phyloP scores from a whole-genome alignment of 2,329 filamentous ascomycete genomes.

The Amphichorda felina region DNA sequence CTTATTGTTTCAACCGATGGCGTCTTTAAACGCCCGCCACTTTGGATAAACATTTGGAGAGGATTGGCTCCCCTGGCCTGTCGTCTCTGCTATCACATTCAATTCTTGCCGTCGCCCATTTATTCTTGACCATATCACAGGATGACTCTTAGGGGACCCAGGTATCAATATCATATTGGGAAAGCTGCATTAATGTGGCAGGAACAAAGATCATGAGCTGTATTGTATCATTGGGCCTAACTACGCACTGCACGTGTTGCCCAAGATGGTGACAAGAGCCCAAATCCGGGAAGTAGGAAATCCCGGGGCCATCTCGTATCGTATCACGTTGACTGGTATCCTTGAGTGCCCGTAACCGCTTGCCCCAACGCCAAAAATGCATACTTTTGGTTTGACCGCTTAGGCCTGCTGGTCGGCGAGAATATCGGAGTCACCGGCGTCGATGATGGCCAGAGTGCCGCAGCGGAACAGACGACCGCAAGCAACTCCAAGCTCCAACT shows the following conservation, averaged over 20 bases:
- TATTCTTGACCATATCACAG: no score
- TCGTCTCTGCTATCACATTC: no score
- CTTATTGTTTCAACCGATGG: no score
- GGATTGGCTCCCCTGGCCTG: no score
- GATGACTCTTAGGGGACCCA: no score
- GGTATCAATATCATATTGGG: no score
- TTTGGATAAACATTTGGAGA: no score
- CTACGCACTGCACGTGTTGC: conserved; percentile 6
- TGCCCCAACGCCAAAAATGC: conserved; percentile 31
- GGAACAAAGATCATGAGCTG: conserved; percentile 18
- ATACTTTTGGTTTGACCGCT: conserved; percentile 11
- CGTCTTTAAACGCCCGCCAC: no score
- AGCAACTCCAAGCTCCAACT: conserved; percentile 84
- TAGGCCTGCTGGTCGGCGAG: conserved; percentile 40
- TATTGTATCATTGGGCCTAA: conserved; percentile 21
- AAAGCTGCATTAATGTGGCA: no score
- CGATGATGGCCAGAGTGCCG: conserved; percentile 93
- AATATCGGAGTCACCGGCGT: conserved; percentile 98
- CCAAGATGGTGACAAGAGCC: background rate
- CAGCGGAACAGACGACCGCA: conserved; percentile 99
- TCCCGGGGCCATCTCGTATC: conserved; percentile 16
- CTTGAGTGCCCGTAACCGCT: conserved; percentile 19
- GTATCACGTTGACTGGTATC: conserved; percentile 22
- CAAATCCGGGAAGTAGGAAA: background rate
- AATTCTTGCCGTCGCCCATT: no score